phyloP scores from a whole-genome alignment of 2,329 filamentous ascomycete genomes.

The Metarhizium album region DNA sequence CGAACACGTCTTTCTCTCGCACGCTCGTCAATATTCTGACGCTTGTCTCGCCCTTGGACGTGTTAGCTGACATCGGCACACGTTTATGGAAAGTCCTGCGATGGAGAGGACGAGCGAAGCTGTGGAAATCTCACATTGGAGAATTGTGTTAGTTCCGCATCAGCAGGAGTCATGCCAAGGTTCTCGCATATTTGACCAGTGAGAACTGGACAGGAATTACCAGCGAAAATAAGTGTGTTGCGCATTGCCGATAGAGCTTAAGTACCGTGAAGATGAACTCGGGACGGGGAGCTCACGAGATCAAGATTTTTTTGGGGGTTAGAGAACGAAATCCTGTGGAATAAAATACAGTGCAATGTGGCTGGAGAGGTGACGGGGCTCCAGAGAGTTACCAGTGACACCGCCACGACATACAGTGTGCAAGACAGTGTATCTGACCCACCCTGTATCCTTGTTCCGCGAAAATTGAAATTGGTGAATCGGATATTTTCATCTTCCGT shows the following conservation, averaged over 20 bases:
- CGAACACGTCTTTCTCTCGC: slow-evolving; percentile 96
- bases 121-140: slow-evolving; percentile 48
- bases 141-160: slow-evolving; percentile 58
- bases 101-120: slow-evolving; percentile 6
- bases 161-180: slow-evolving; percentile 52
- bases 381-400: too few species aligned
- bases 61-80: slow-evolving; percentile 11
- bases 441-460: background rate
- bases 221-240: slow-evolving; percentile 57
- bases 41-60: slow-evolving; percentile 52
- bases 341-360: background rate
- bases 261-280: background rate
- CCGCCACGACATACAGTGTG: background rate
- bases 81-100: background rate
- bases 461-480: background rate
- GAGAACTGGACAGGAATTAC: slow-evolving; percentile 55
- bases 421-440: background rate
- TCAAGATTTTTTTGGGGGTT: slow-evolving; percentile 1
- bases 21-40: slow-evolving; percentile 64
- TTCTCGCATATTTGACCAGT: slow-evolving; percentile 58
- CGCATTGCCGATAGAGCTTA: slow-evolving; percentile 34
- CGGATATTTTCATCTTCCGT: background rate
- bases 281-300: background rate
- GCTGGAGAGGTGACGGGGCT: too few species aligned
- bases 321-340: background rate